Percentiles rank a stretch among this genome's conserved stretches.
Conservation (phyloP, 2,329 filamentous ascomycete genomes). For the Fusarium humuli region DNA sequence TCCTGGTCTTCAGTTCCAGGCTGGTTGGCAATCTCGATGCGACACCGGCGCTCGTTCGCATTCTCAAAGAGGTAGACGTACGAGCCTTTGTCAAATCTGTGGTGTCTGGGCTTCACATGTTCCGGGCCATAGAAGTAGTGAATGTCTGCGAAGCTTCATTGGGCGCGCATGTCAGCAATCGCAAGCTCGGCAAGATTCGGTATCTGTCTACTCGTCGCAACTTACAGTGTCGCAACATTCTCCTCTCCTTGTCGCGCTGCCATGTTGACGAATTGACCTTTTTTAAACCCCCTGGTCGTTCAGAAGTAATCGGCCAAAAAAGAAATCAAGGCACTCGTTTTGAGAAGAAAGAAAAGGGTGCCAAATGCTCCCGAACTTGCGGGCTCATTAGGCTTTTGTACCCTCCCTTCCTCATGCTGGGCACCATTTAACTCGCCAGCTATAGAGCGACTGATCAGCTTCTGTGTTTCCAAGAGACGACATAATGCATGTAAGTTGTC, state of each 20-base stretch:
- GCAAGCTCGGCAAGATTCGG: background rate
- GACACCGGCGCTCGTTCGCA: constrained; percentile 72
- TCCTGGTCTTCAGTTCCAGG: constrained; percentile 81
- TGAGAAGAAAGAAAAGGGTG: constrained; percentile 5
- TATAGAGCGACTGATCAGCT: constrained; percentile 36
- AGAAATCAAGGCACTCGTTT: constrained; percentile 23
- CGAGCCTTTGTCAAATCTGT: constrained; percentile 82
- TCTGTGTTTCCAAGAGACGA: constrained; percentile 39
- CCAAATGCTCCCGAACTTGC: constrained; percentile 30
- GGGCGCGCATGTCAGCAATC: constrained; percentile 17
- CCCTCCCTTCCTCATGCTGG: constrained; percentile 25
- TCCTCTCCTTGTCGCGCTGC: constrained; percentile 62
- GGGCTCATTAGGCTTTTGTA: constrained; percentile 44
- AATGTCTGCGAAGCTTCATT: constrained; percentile 76
- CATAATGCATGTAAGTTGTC: constrained; percentile 46
- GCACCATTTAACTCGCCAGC: constrained; percentile 41
- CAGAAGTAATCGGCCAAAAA: background rate
- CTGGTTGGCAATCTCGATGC: constrained; percentile 81
- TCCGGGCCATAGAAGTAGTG: constrained; percentile 84
- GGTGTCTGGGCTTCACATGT: constrained; percentile 75
- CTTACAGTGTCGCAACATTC: constrained; percentile 64
- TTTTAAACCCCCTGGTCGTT: background rate
- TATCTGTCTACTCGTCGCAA: constrained; percentile 16
- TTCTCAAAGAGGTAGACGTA: constrained; percentile 87
- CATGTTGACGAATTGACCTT: constrained; percentile 51